Conservation (phyloP, 176 grass and related monocot genomes). For the Ensete glaucum region DNA sequence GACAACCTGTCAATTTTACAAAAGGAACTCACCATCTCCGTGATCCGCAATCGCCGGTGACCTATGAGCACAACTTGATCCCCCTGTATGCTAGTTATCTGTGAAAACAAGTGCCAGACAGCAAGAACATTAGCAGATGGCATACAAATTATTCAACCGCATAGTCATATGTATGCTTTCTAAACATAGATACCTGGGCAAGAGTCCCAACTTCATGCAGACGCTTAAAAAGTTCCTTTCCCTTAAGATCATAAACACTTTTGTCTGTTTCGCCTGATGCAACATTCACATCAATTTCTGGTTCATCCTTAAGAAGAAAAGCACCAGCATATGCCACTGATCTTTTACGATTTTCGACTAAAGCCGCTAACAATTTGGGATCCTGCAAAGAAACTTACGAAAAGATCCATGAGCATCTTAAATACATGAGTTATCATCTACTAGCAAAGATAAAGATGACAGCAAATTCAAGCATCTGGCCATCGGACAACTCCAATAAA, state of each 20-base stretch:
- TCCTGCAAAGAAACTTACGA: conserved; percentile 38
- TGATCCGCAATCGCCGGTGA: conserved; percentile 65
- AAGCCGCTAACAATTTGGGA: conserved; percentile 58
- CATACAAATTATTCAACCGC: conserved; percentile 4
- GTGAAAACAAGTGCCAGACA: conserved; percentile 28
- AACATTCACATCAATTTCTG: conserved; percentile 51
- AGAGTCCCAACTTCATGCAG: conserved; percentile 93
- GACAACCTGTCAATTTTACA: neutral
- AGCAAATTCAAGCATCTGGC: neutral
- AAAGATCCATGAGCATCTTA: neutral
- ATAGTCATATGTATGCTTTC: conserved; percentile 15
- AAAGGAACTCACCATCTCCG: conserved; percentile 54
- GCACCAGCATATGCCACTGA: conserved; percentile 66
- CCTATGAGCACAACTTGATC: conserved; percentile 93
- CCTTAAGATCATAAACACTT: conserved; percentile 87
- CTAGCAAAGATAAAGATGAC: neutral
- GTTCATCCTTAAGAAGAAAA: conserved; percentile 92
- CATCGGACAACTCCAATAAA: neutral
- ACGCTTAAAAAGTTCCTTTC: conserved; percentile 81
- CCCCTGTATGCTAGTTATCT: conserved; percentile 90
- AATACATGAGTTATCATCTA: neutral
- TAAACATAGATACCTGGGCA: conserved; percentile 47
- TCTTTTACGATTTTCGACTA: conserved; percentile 84
- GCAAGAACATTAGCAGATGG: conserved; percentile 9
- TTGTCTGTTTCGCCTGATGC: conserved; percentile 62